These are phyloP conservation scores for Ceratocystis diversiconidia DNA, from an alignment of 2,329 filamentous ascomycete genomes.

Conservation along the genomic window DNA sequence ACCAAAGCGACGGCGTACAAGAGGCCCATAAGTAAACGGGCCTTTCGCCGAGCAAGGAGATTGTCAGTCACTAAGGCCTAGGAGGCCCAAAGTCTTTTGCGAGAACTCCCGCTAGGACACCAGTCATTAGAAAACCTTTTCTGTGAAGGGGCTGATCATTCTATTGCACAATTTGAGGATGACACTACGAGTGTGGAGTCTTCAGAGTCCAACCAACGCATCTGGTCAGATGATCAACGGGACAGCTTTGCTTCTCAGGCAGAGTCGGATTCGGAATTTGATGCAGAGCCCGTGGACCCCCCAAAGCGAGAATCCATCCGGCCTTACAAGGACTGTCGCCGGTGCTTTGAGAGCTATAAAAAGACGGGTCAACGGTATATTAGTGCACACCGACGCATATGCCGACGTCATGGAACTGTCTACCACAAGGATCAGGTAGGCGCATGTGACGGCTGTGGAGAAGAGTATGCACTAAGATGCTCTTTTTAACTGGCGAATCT, in stretches of 20 bases:
- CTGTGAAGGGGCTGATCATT: too few relatives aligned
- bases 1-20: not conserved
- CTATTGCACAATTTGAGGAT: not conserved
- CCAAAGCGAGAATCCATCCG: not conserved
- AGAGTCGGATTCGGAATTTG: not conserved
- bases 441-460: not conserved
- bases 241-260: not conserved
- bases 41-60: not conserved
- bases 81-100: not conserved
- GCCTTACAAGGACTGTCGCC: not conserved
- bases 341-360: not conserved
- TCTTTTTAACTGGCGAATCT: not conserved
- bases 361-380: not conserved
- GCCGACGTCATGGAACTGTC: not conserved
- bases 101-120: not conserved
- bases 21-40: too few relatives aligned
- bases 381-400: not conserved
- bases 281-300: not conserved
- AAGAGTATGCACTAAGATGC: not conserved
- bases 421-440: not conserved
- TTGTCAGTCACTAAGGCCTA: not conserved
- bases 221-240: not conserved
- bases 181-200: not conserved
- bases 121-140: not conserved
- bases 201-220: not conserved